Evolutionary conservation across 257 asterid species (phyloP), one percentile per base, ranked within the genome.

Genomic region (Verbena officinalis): DNA sequence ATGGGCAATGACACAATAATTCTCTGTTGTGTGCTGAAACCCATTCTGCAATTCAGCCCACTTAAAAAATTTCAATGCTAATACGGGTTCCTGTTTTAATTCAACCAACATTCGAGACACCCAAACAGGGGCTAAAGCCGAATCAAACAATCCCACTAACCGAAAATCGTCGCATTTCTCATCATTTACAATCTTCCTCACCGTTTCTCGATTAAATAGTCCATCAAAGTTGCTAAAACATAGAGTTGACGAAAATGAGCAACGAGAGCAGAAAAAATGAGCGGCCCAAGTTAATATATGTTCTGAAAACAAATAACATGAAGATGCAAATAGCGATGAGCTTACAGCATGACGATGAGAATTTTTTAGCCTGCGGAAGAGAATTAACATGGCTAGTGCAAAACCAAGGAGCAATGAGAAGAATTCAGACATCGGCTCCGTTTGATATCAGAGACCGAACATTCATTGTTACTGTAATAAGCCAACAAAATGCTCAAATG

Each of bases 1-100:
- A 65, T 89, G 97, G 55, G 94, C 89, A 70, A 85, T 52, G 19
- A 87, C 69, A 75, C 96, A 92, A 53, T 82, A 92, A 78, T 65
- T 76, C 71, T 89, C 86, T 0, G 80, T 77, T 22, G 89, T 83
- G 67, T 86, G 94, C 52, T 43, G 59, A 81, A 84, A 83, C n/a
- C 80, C 81, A 30, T 62, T 67, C 9, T 27, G 81, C 1, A 71
- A 69, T 68, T 80, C 79, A 0, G 94, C 90, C 96, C 95, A 85
- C 31, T 55, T 75, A 76, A 92, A 92, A 64, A 86, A 67, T 73
- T 85, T 92, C 42, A 89, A 71, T 68, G 95, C 96, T 73, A 92
- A 66, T 23, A 24, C 36, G 67, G 98, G 98, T n/a, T 92, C 91
- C 24, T 73, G 79, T 72, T 74, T 92, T 21, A 89, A 70, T 48